A percentile compares a stretch with the other conserved stretches of the same genome.
These are phyloP conservation scores for Vitis rotundifolia DNA, from an alignment of 164 flowering plant genomes.

Conservation along the genomic window DNA sequence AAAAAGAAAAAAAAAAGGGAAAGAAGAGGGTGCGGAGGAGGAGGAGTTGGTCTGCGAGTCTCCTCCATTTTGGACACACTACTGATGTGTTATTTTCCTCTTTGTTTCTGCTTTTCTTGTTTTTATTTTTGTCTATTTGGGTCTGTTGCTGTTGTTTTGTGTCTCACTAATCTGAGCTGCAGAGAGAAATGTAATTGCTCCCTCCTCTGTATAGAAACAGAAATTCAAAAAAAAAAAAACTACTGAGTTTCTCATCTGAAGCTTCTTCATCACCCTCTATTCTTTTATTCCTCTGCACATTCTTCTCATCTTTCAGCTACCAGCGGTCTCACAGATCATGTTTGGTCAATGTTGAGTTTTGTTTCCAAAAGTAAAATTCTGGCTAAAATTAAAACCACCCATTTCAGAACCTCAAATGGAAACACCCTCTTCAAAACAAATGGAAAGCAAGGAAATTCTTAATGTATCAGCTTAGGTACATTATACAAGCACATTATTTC, in stretches of 20 bases:
- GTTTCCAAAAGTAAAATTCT: too few species aligned
- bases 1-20: slow-evolving; percentile 1
- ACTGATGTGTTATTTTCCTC: background rate
- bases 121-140: background rate
- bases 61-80: slow-evolving; percentile 16
- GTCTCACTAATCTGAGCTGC: background rate
- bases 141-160: slow-evolving; percentile 7
- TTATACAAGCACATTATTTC: too few species aligned
- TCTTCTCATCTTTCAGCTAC: too few species aligned
- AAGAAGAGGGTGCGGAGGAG: slow-evolving; percentile 9
- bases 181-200: slow-evolving; percentile 22
- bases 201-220: slow-evolving; percentile 23
- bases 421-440: too few species aligned
- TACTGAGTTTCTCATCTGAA: slow-evolving; percentile 12
- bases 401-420: too few species aligned
- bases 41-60: slow-evolving; percentile 11
- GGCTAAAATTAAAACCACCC: too few species aligned
- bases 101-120: background rate
- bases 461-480: too few species aligned
- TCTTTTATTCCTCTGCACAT: too few species aligned
- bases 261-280: background rate
- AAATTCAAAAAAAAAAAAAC: background rate
- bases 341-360: too few species aligned
- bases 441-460: too few species aligned
- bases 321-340: too few species aligned